Evolutionary conservation across 768 basidiomycete genomes (phyloP).

Genomic region (Macrolepiota fuliginosa): DNA sequence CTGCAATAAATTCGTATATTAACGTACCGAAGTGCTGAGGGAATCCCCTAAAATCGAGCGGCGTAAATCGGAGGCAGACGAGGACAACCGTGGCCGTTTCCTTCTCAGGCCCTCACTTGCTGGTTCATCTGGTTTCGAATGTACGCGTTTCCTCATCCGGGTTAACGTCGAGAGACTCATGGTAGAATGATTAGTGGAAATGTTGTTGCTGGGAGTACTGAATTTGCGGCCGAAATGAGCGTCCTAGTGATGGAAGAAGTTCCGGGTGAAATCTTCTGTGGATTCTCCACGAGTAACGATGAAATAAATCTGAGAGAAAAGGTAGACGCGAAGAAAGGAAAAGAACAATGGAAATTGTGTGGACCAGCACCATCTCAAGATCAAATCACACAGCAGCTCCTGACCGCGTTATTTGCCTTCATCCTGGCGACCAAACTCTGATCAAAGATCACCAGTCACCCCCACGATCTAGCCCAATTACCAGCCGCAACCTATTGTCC

Average conservation of each 20-base stretch:
- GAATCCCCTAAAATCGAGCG: conserved; percentile 11
- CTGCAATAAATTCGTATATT: not conserved
- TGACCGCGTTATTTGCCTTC: conserved; percentile 34
- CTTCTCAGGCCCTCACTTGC: conserved; percentile 20
- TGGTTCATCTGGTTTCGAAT: conserved; percentile 28
- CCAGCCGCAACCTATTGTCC: too few species aligned
- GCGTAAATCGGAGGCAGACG: conserved; percentile 13
- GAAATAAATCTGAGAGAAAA: too few species aligned
- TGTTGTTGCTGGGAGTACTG: not conserved
- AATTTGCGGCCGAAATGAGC: not conserved
- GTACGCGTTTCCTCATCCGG: conserved; percentile 30
- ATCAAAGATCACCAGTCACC: not conserved
- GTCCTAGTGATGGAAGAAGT: not conserved
- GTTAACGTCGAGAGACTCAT: conserved; percentile 14
- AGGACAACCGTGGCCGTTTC: conserved; percentile 31
- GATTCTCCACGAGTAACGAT: not conserved
- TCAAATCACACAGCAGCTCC: conserved; percentile 19
- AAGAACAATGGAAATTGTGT: conserved; percentile 2
- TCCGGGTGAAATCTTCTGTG: not conserved
- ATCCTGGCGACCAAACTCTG: conserved; percentile 3
- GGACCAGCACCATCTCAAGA: not conserved
- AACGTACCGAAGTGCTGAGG: conserved; percentile 7
- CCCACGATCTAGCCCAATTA: too few species aligned
- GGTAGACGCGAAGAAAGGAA: not conserved
- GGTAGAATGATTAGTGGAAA: not conserved